Base-by-base conservation (phyloP, 78 protist species). In the Parvularia atlantis region DNA sequence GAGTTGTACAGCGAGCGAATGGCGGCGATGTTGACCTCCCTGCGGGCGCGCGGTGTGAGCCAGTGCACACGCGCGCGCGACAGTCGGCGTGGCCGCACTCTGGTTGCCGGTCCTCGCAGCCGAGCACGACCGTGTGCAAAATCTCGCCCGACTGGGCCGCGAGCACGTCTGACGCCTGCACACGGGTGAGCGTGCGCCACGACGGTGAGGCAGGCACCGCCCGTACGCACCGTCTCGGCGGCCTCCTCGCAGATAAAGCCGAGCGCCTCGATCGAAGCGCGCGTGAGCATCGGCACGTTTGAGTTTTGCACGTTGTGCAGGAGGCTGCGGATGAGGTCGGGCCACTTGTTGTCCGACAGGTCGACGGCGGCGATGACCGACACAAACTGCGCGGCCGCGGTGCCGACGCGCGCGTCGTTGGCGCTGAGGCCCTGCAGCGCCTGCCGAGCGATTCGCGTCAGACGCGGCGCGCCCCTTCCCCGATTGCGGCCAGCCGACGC, bases 161-260 rank as follows among this genome's bases (percentile, higher is more conserved):
- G 58, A 87, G 75, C 48, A 60, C 60, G 22, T 58, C 74, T 76
- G 11, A n/a, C n/a, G n/a, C n/a, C n/a, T n/a, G n/a, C n/a, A n/a
- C n/a, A n/a, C n/a, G 24, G n/a, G 43, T 52, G 13, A 26, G 50
- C 20, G 48, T 13, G 11, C 30, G 41, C 36, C 43, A 63, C 17
- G 40, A 69, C 24, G 19, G 24, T 66, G 22, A 30, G 56, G 44
- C 17, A 28, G 19, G 53, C 30, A 30, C 20, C 11, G 37, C 11
- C 31, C 33, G 9, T 14, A 5, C 24, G 41, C 26, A 52, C 33
- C n/a, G 4, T 36, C 62, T 78, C 48, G 68, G 69, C 88, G 44
- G 71, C 66, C 20, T 84, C 93, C 76, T 84, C 88, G 59, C 90
- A 84, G 50, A 93, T 75, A 75, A 81, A 93, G 22, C 95, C 96